Conservation (phyloP, 2,329 filamentous ascomycete genomes). For the Aspergillus vadensis region DNA sequence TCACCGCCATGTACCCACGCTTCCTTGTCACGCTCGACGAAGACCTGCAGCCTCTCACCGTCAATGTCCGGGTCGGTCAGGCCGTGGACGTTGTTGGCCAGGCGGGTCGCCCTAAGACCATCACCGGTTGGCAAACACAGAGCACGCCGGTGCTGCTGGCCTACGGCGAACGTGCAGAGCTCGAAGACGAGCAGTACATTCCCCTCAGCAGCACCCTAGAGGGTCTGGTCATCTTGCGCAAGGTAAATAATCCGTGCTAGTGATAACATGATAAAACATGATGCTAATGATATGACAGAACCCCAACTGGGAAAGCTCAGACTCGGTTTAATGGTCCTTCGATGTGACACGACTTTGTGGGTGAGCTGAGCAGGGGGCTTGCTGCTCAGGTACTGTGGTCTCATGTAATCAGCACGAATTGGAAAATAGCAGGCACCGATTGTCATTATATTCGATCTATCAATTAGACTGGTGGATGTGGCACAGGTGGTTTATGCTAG, state of each 20-base stretch:
- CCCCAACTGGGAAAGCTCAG: constrained; percentile 46
- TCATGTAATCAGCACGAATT: constrained; percentile 41
- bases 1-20: constrained; percentile 93
- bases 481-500: background rate
- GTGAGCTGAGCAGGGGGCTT: constrained; percentile 18
- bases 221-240: constrained; percentile 92
- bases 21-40: constrained; percentile 97
- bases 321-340: constrained; percentile 32
- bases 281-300: constrained; percentile 42
- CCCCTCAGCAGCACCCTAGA: constrained; percentile 88
- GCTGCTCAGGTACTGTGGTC: constrained; percentile 31
- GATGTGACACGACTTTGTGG: constrained; percentile 21
- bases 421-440: constrained; percentile 34
- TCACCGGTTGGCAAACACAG: constrained; percentile 99
- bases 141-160: constrained; percentile 94
- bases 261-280: background rate
- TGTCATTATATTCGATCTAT: constrained; percentile 9
- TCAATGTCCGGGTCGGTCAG: constrained; percentile 96
- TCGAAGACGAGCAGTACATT: constrained; percentile 97
- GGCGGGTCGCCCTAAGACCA: constrained; percentile 95
- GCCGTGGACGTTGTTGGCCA: constrained; percentile 98
- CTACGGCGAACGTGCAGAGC: constrained; percentile 92
- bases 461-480: constrained; percentile 12
- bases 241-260: constrained; percentile 62
- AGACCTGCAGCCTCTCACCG: constrained; percentile 86